Percentiles rank a stretch among this genome's conserved stretches.
phyloP scores from a whole-genome alignment of 768 basidiomycete genomes.

The Pleurotus eryngii region DNA sequence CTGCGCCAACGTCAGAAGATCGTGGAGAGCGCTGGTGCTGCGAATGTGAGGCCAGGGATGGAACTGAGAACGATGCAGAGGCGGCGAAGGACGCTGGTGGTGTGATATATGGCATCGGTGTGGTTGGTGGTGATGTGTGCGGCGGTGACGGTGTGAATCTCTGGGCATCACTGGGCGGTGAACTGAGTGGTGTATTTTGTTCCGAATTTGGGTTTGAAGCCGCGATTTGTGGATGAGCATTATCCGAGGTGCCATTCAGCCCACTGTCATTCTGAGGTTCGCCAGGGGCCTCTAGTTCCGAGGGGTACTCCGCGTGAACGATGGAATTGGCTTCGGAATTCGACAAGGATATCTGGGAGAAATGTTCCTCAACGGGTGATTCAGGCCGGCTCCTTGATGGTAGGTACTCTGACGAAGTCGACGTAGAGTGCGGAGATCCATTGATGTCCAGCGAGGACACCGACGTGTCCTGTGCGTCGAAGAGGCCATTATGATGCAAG shows the following conservation, averaged over 20 bases:
- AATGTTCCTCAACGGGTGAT: not conserved
- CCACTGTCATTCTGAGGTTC: not conserved
- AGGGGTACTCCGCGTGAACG: not conserved
- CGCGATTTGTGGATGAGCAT: not conserved
- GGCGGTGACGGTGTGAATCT: not conserved
- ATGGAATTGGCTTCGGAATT: slow-evolving; percentile 10
- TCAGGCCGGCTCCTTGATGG: slow-evolving; percentile 3
- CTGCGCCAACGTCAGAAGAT: slow-evolving; percentile 21
- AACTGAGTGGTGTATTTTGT: not conserved
- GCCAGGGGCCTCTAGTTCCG: too few relatives aligned
- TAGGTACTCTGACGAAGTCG: slow-evolving; percentile 5
- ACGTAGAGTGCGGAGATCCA: slow-evolving; percentile 15
- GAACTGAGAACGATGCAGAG: not conserved
- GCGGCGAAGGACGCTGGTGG: not conserved
- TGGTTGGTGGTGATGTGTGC: slow-evolving; percentile 3
- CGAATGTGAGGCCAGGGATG: slow-evolving; percentile 8
- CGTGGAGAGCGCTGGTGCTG: slow-evolving; percentile 14
- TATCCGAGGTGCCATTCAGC: not conserved
- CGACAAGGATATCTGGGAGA: slow-evolving; percentile 21
- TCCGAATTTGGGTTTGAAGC: not conserved
- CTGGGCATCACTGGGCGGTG: not conserved
- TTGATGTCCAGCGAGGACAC: slow-evolving; percentile 61
- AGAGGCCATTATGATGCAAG: slow-evolving; percentile 30
- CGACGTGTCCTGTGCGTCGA: slow-evolving; percentile 31
- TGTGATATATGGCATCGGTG: slow-evolving; percentile 9